Evolutionary conservation across 176 grass and related monocot species (phyloP).

Genomic region (Triticum monococcum): DNA sequence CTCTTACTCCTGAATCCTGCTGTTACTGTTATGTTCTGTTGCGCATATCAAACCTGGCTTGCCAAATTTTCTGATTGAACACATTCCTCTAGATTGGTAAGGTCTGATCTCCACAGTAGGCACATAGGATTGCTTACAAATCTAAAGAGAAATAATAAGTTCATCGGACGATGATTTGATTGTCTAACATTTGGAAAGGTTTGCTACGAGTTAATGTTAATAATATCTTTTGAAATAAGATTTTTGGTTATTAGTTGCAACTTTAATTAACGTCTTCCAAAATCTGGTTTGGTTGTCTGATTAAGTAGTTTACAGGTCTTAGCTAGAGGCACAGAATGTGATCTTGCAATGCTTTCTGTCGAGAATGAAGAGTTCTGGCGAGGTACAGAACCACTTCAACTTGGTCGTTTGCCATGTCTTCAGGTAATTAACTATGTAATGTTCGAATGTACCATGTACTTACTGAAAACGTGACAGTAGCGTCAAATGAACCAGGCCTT

Average conservation of each 20-base stretch:
- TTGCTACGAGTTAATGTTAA: neutral
- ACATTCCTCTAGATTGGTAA: neutral
- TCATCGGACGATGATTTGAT: neutral
- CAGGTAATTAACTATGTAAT: slow-evolving; percentile 49
- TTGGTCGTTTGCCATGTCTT: slow-evolving; percentile 90
- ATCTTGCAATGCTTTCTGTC: slow-evolving; percentile 94
- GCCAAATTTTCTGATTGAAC: neutral
- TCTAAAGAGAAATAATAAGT: neutral
- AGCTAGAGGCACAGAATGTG: slow-evolving; percentile 89
- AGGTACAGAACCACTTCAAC: slow-evolving; percentile 76
- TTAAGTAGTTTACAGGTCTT: slow-evolving; percentile 72
- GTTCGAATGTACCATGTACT: neutral
- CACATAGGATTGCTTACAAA: neutral
- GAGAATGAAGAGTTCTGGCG: slow-evolving; percentile 96
- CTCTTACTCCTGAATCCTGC: neutral
- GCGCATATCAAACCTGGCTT: neutral
- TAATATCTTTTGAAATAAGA: neutral
- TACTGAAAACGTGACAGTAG: neutral
- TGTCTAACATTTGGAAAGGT: neutral
- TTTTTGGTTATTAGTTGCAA: neutral
- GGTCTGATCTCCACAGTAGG: neutral
- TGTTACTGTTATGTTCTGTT: neutral
- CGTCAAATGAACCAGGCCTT: slow-evolving; percentile 3
- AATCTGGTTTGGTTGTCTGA: slow-evolving; percentile 29
- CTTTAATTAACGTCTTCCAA: neutral